phyloP scores from a whole-genome alignment of 305 asterid species.

The Fraxinus xanthoxyloides region DNA sequence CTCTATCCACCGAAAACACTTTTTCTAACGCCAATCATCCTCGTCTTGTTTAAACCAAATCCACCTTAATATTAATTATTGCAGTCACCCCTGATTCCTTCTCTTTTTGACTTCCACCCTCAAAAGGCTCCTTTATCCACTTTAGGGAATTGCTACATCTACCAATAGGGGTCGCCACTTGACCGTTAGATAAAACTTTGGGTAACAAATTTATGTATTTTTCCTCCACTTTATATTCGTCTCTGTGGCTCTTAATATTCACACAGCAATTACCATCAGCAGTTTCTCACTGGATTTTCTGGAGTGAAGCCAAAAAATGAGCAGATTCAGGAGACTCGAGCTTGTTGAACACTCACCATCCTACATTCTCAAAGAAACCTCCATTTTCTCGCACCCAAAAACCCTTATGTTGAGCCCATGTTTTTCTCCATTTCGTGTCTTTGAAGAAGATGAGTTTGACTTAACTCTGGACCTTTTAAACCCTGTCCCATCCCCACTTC shows the following conservation, averaged over 20 bases:
- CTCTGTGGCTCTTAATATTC: background rate
- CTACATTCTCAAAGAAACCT: conserved; percentile 31
- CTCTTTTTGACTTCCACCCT: background rate
- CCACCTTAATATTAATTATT: background rate
- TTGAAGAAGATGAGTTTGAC: conserved; percentile 45
- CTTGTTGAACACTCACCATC: conserved; percentile 52
- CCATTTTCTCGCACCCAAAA: conserved; percentile 39
- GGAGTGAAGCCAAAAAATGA: conserved; percentile 39
- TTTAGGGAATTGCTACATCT: too few species aligned
- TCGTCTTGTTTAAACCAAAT: background rate
- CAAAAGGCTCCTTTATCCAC: background rate
- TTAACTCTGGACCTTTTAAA: conserved; percentile 43
- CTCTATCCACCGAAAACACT: background rate
- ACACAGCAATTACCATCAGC: background rate
- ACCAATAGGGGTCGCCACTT: too few species aligned
- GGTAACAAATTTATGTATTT: too few species aligned
- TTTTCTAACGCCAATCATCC: background rate
- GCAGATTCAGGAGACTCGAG: conserved; percentile 57
- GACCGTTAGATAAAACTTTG: too few species aligned
- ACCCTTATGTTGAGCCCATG: conserved; percentile 30
- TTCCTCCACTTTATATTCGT: background rate
- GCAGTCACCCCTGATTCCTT: background rate
- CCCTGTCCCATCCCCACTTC: conserved; percentile 24
- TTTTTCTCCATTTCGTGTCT: conserved; percentile 29
- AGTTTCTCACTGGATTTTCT: background rate